Conservation (phyloP, 2,329 filamentous ascomycete genomes). For the Xylariaceae sp. region DNA sequence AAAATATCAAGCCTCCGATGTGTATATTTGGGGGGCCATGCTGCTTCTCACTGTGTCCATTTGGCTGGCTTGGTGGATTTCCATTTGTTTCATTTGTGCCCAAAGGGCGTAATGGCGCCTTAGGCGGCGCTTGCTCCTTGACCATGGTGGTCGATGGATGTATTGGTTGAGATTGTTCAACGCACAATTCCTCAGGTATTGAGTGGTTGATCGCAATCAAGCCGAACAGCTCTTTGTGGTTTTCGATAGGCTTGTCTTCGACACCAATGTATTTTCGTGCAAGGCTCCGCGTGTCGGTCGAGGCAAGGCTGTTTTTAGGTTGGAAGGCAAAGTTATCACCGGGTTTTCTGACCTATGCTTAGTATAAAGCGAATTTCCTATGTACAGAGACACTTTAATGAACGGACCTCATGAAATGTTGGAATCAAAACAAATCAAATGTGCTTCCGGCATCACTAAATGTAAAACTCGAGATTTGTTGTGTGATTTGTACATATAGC, state of each 20-base stretch:
- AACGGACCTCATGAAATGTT: conserved; percentile 22
- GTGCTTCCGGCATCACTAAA: background rate
- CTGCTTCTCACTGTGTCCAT: conserved; percentile 14
- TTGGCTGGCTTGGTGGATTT: conserved; percentile 24
- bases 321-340: conserved; percentile 38
- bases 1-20: conserved; percentile 5
- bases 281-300: conserved; percentile 27
- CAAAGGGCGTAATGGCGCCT: conserved; percentile 46
- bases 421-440: background rate
- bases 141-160: conserved; percentile 43
- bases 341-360: conserved; percentile 32
- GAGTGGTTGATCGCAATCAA: background rate
- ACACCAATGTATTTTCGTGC: conserved; percentile 5
- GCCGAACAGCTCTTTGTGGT: conserved; percentile 1
- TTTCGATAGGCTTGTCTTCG: background rate
- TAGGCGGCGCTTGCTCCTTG: conserved; percentile 51
- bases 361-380: conserved; percentile 3
- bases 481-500: no score
- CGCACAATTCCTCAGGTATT: background rate
- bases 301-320: conserved; percentile 36
- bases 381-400: conserved; percentile 1
- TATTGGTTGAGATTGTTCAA: conserved; percentile 6
- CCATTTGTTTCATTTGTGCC: conserved; percentile 34
- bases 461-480: background rate
- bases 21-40: conserved; percentile 11